Conservation (phyloP, 2,329 filamentous ascomycete species). For the Ascochyta viciae-villosae region DNA sequence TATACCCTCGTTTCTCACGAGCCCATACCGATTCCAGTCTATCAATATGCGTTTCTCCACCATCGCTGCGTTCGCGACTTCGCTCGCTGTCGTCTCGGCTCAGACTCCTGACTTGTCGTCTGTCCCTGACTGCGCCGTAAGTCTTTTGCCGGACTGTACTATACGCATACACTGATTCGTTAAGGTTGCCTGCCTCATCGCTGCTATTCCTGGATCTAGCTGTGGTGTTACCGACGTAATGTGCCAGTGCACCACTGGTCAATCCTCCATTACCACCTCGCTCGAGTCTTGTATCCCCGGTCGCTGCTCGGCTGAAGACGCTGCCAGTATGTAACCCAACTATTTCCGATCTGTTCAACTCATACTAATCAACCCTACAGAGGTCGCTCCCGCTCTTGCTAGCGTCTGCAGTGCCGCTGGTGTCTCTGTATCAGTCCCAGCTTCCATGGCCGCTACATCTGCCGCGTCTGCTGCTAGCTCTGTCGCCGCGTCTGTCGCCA, state of each 20-base stretch:
- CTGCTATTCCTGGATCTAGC: slow-evolving; percentile 56
- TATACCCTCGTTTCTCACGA: slow-evolving; percentile 10
- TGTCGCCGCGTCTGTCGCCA: slow-evolving; percentile 1
- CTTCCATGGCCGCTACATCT: slow-evolving; percentile 22
- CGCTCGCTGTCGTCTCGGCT: slow-evolving; percentile 35
- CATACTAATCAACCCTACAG: slow-evolving; percentile 17
- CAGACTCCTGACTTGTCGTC: slow-evolving; percentile 31
- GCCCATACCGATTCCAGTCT: slow-evolving; percentile 1
- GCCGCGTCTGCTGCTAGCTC: slow-evolving; percentile 12
- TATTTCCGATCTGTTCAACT: background rate
- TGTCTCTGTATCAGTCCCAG: slow-evolving; percentile 31
- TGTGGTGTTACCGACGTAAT: slow-evolving; percentile 56
- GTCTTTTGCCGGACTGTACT: slow-evolving; percentile 10
- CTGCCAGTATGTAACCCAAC: slow-evolving; percentile 45
- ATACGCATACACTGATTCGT: background rate
- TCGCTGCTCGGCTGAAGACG: slow-evolving; percentile 48
- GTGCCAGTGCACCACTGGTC: slow-evolving; percentile 61
- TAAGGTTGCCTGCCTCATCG: slow-evolving; percentile 57
- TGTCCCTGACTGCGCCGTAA: slow-evolving; percentile 46
- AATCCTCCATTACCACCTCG: slow-evolving; percentile 42
- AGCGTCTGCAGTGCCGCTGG: slow-evolving; percentile 41
- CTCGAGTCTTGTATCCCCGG: slow-evolving; percentile 52
- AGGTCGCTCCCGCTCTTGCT: slow-evolving; percentile 31
- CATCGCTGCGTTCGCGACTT: slow-evolving; percentile 35
- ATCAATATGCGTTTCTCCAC: slow-evolving; percentile 44